Evolutionary conservation across 495 filamentous ascomycete genomes (phyloP), one percentile per base, ranked within the genome.

Genomic region (Talaromyces liani): DNA sequence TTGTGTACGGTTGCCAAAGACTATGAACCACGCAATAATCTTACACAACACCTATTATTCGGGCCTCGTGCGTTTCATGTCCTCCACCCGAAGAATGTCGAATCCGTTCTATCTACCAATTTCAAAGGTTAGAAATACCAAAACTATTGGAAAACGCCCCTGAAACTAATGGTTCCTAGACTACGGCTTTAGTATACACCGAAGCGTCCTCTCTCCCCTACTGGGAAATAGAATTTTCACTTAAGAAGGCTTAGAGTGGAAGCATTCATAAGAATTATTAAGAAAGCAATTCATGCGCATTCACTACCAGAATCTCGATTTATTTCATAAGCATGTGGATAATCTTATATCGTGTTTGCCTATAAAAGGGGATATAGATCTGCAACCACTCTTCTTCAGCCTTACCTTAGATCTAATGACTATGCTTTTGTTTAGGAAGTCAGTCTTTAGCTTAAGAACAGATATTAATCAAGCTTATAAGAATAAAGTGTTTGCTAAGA

Each of bases 321-420:
- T 14, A 0, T 27, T 55, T 20, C 9, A 9, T 25, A 22, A 55
- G 16, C 22, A 27, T 55, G 51, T 55, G 2, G 22, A 55, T 9
- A 12, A 62, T 25, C 14, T 60, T 1, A 60, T 60, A 2, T 10
- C 29, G 5, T 4, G 31, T 3, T 6, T 60, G 24, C 29, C 29
- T 2, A 20, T 24, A 14, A 45, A 41, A 4, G 57, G 22, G 18
- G 51, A 12, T 29, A 9, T 27, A 0, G 22, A 27, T 55, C 51
- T 55, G 3, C 22, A 55, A 34, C 76, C 79, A 4, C 69, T 77
- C 24, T 79, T 83, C 33, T 79, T 80, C 61, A 65, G 70, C 22
- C 77, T 79, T 54, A 79, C 81, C 1, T 66, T 85, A 6, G 72
- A 76, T 56, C 77, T 76, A 1, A 79, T 80, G 0, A 82, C 77